These are phyloP conservation scores for Calonectria pteridis DNA, from an alignment of 2,329 filamentous ascomycete species.

Conservation along the genomic window DNA sequence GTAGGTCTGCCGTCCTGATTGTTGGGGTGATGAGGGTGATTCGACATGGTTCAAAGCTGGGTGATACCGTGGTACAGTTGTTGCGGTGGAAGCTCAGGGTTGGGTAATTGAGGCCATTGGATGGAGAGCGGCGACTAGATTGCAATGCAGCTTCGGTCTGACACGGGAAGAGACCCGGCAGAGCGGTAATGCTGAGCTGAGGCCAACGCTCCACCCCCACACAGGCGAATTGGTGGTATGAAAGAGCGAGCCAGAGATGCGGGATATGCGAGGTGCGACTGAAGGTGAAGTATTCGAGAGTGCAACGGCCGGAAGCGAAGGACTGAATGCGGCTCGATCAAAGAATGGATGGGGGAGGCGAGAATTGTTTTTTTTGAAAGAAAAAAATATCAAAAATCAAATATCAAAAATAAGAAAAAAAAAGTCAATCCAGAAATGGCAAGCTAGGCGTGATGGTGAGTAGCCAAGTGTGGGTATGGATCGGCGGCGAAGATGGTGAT, in stretches of 20 bases:
- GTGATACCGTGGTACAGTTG: constrained; percentile 15
- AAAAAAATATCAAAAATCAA: not conserved
- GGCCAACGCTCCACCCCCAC: constrained; percentile 35
- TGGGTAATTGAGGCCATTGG: constrained; percentile 20
- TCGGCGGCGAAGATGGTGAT: constrained; percentile 13
- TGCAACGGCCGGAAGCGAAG: not conserved
- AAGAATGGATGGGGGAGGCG: not conserved
- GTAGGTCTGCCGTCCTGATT: constrained; percentile 27
- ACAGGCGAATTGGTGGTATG: constrained; percentile 15
- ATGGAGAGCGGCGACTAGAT: constrained; percentile 12
- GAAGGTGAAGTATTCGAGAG: not conserved
- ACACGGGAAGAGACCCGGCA: constrained; percentile 19
- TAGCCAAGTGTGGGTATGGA: constrained; percentile 22
- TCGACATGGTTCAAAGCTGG: constrained; percentile 31
- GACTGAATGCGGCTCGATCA: not conserved
- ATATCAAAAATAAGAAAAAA: not conserved
- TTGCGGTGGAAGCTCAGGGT: constrained; percentile 9
- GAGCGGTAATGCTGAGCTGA: constrained; percentile 33
- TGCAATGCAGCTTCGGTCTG: constrained; percentile 19
- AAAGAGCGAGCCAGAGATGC: constrained; percentile 16
- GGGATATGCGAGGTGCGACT: constrained; percentile 6
- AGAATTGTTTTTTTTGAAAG: not conserved
- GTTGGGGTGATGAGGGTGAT: constrained; percentile 23
- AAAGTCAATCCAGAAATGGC: not conserved
- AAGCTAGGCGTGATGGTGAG: not conserved